Evolutionary conservation across 352 stramenopile genomes (phyloP), one percentile per base, ranked within the genome.

Genomic region (Pythium pectinolyticum): DNA sequence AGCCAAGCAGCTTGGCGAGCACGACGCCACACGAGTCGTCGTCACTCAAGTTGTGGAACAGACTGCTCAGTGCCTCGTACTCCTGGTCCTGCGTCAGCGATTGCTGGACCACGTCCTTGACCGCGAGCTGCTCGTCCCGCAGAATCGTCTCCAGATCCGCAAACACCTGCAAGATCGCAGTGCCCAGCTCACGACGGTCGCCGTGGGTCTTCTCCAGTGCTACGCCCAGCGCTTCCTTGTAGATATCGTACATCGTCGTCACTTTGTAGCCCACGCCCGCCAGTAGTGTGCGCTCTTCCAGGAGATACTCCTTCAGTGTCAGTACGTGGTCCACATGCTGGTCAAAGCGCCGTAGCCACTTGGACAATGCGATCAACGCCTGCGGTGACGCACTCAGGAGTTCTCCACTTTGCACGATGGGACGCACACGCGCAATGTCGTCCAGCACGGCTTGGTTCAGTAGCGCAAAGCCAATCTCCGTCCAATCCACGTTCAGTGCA

Each of bases 271-370:
- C 78, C 20, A 89, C 78, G 11, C 74, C 69, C 3, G 74, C 77
- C 49, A 89, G 63, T 9, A 86, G 55, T 27, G 77, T 79, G 47
- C 80, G 77, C 57, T 89, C 80, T 53, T 89, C 78, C 20, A 89
- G 69, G 20, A 92, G 30, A 40, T 84, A 84, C 53, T 89, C 77
- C 64, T 92, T 92, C 3, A 92, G 58, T 9, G 67, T 83, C 46
- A 80, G 58, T 8, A 89, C 75, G 51, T 78, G 66, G 20, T 80
- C 70, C 24, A 89, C 72, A 54, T 87, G 78, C 45, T 86, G 69
- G 59, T 87, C 77, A 54, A 90, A 88, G 53, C 67, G 64, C 32
- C 73, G 74, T 28, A 90, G 73, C 81, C 81, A 90, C 51, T 86
- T 86, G 39, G 70, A 68, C 19, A 90, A 67, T 15, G 78, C 72